Evolutionary conservation across 257 asterid genomes (phyloP).

Genomic region (Jacaranda copaia): DNA sequence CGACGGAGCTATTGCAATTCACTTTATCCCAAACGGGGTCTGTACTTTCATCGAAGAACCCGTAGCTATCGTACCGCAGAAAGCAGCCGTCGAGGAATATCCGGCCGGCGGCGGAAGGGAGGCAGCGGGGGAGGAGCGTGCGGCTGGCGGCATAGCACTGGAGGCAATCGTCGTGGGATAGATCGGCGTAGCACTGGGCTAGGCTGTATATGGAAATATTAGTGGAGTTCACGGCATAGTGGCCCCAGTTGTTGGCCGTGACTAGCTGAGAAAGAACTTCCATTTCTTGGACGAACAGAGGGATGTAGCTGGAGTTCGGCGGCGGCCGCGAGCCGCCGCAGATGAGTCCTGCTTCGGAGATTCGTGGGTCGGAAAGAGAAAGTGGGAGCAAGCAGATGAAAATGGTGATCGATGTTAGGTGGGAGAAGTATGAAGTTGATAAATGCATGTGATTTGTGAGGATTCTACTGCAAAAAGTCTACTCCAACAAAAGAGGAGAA

Average conservation of each 20-base stretch:
- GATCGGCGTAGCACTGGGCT: conserved; percentile 73
- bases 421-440: conserved; percentile 24
- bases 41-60: conserved; percentile 59
- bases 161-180: conserved; percentile 74
- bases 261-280: conserved; percentile 64
- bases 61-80: conserved; percentile 70
- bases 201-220: conserved; percentile 52
- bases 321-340: conserved; percentile 53
- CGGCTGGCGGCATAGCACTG: conserved; percentile 85
- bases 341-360: conserved; percentile 61
- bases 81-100: conserved; percentile 87
- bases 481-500: too few species aligned
- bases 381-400: conserved; percentile 31
- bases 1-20: conserved; percentile 60
- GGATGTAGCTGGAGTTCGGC: conserved; percentile 51
- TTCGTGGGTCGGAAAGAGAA: conserved; percentile 66
- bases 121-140: conserved; percentile 80
- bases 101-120: conserved; percentile 66
- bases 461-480: too few species aligned
- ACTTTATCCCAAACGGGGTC: conserved; percentile 51
- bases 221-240: conserved; percentile 35
- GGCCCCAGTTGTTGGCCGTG: conserved; percentile 56
- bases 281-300: conserved; percentile 65
- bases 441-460: conserved; percentile 40
- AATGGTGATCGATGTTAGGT: conserved; percentile 42